A percentile compares a stretch with the other conserved stretches of the same genome.
Conservation (phyloP, 768 basidiomycete species). For the Panus rudis region DNA sequence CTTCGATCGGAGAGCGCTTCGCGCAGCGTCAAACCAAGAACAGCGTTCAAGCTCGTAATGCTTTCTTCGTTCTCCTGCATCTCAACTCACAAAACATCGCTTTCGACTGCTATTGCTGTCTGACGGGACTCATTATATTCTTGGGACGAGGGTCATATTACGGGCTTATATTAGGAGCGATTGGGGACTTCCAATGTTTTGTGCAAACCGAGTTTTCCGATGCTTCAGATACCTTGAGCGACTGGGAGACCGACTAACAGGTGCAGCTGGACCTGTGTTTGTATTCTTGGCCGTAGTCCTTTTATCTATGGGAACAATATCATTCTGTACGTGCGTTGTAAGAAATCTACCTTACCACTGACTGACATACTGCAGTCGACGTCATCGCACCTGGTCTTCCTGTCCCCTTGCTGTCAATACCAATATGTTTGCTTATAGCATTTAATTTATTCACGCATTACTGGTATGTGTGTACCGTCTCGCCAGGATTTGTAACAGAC, state of each 20-base stretch:
- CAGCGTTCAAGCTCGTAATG: neutral
- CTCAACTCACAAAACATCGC: too few species aligned
- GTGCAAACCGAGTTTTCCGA: slow-evolving; percentile 36
- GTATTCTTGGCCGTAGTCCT: slow-evolving; percentile 73
- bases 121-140: neutral
- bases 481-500: slow-evolving; percentile 76
- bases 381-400: slow-evolving; percentile 65
- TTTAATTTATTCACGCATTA: slow-evolving; percentile 78
- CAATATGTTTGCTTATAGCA: slow-evolving; percentile 68
- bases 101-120: neutral
- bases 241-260: slow-evolving; percentile 72
- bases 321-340: slow-evolving; percentile 62
- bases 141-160: neutral
- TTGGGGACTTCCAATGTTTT: too few species aligned
- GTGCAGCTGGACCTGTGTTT: slow-evolving; percentile 89
- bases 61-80: neutral
- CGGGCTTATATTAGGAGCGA: too few species aligned
- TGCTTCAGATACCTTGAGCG: slow-evolving; percentile 68
- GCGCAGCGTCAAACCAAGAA: neutral
- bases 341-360: neutral
- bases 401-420: slow-evolving; percentile 51
- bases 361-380: slow-evolving; percentile 48
- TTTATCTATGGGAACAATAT: slow-evolving; percentile 58
- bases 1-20: neutral
- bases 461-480: slow-evolving; percentile 72